Evolutionary conservation across 2,329 filamentous ascomycete species (phyloP), one percentile per base, ranked within the genome.

Genomic region (Fusarium annulatum): DNA sequence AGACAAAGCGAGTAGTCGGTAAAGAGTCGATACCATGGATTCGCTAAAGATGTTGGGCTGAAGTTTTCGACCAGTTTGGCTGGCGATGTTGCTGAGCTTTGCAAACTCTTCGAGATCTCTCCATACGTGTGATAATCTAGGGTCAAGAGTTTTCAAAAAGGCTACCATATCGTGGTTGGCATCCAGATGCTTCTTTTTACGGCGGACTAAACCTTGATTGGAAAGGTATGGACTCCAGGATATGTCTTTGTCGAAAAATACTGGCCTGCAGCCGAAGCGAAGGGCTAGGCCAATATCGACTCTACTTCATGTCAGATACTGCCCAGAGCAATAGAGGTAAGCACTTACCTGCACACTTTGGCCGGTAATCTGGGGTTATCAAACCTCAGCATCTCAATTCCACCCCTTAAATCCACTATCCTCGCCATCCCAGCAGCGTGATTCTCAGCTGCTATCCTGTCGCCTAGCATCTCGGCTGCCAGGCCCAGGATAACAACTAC

Each of bases 291-390:
- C 70, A 45, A 76, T 30, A 28, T 76, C 73, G 8, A 76, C 73
- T 36, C 73, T 76, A 10, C 3, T 0, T 7, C 2, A 21, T 12
- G 3, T 67, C 1, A 66, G 26, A 16, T 18, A 8, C 5, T 18
- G 3, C 4, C 3, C 15, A 4, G 19, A 11, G 15, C 1, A 30
- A 10, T 30, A 8, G 6, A 1, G 0, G 5, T 7, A 2, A 23
- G 3, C 1, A 34, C n/a, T 60, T 9, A 73, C 74, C 75, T 73
- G 67, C 74, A 77, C 1, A 76, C 73, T 14, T 77, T 77, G 33
- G 72, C 67, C 0, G 72, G 74, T 2, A 77, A 19, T 15, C 73
- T 66, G 10, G 69, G 53, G 10, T 73, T 76, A 34, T 72, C 71
- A 18, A 67, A 74, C 10, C 57, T 61, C 3, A 77, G 38, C 53